These are phyloP conservation scores for Lactarius psammicola DNA, from an alignment of 768 basidiomycete species.

Conservation along the genomic window DNA sequence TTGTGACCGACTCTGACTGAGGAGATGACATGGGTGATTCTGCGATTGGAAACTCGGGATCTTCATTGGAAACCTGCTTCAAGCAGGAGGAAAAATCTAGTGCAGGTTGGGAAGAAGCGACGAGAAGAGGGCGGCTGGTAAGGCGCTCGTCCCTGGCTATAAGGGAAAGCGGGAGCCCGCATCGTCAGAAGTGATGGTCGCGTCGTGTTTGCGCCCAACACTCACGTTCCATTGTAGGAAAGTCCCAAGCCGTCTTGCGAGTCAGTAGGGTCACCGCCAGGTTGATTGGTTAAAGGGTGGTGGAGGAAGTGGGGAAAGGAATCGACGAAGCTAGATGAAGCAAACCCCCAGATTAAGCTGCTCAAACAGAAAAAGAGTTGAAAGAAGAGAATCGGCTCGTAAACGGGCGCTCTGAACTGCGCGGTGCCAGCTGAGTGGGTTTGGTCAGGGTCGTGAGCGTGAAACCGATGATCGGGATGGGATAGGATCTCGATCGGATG, in stretches of 20 bases:
- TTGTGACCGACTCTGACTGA: conserved; percentile 20
- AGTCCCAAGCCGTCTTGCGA: conserved; percentile 26
- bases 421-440: conserved; percentile 23
- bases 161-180: not conserved
- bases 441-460: conserved; percentile 20
- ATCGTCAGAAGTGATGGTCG: not conserved
- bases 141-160: conserved; percentile 27
- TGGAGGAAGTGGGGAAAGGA: not conserved
- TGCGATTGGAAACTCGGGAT: conserved; percentile 8
- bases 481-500: conserved; percentile 26
- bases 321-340: conserved; percentile 17
- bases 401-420: conserved; percentile 18
- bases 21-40: conserved; percentile 27
- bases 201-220: not conserved
- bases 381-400: conserved; percentile 15
- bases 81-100: conserved; percentile 7
- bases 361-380: conserved; percentile 19
- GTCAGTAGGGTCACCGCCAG: conserved; percentile 29
- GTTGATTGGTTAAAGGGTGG: conserved; percentile 15
- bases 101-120: conserved; percentile 3
- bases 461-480: conserved; percentile 30
- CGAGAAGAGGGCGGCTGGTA: conserved; percentile 7
- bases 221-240: conserved; percentile 30
- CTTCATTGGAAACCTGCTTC: conserved; percentile 11
- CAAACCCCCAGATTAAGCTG: conserved; percentile 18